Percentiles rank a stretch among this genome's conserved stretches.
Evolutionary conservation across 768 basidiomycete genomes (phyloP).

Genomic region (Termitomyces sp.): DNA sequence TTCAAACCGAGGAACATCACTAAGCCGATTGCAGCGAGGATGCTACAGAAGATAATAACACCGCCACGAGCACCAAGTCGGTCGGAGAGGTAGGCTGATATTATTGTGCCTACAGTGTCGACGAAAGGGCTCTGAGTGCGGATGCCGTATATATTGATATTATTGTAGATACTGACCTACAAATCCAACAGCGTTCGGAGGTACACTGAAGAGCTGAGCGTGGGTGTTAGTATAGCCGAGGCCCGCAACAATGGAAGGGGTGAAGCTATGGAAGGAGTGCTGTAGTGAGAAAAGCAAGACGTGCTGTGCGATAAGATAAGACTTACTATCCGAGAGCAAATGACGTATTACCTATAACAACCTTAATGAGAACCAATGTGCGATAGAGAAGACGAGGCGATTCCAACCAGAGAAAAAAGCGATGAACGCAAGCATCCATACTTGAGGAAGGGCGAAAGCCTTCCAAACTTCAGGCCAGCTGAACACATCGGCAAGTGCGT

Average conservation of each 20-base stretch:
- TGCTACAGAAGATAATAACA: background rate
- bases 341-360: background rate
- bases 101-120: no score
- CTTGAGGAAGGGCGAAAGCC: constrained; percentile 50
- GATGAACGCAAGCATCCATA: constrained; percentile 45
- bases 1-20: background rate
- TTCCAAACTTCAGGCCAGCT: constrained; percentile 53
- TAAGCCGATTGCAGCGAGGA: background rate
- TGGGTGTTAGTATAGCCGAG: background rate
- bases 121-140: background rate
- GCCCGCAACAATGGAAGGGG: background rate
- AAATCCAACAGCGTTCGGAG: background rate
- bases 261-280: background rate
- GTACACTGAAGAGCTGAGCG: background rate
- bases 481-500: constrained; percentile 41
- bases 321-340: constrained; percentile 1
- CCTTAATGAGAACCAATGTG: background rate
- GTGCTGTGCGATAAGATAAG: background rate
- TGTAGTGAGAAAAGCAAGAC: background rate
- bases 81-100: background rate
- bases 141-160: background rate
- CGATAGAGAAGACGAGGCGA: background rate
- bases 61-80: background rate
- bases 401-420: background rate
- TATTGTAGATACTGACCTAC: background rate